These are phyloP conservation scores for Solanum hybrid DNA, from an alignment of 305 asterid genomes.

Conservation along the genomic window DNA sequence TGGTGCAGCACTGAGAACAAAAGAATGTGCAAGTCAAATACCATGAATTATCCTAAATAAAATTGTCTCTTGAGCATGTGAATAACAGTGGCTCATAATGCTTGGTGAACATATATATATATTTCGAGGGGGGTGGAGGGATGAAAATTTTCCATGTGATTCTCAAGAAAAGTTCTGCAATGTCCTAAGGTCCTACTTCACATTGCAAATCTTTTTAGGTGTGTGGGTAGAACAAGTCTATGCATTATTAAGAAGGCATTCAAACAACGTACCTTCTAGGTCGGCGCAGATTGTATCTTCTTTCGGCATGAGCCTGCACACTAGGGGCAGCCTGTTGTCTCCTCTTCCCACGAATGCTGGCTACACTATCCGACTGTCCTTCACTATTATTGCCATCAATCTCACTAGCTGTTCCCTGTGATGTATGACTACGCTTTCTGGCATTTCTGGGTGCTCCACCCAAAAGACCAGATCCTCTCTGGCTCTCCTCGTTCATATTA, in stretches of 20 bases:
- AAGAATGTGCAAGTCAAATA: slow-evolving; percentile 4
- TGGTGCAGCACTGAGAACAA: slow-evolving; percentile 45
- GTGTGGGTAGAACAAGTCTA: not conserved
- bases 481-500: slow-evolving; percentile 42
- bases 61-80: not conserved
- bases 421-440: slow-evolving; percentile 57
- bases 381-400: slow-evolving; percentile 36
- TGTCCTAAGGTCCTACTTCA: not conserved
- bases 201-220: not conserved
- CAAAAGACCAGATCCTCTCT: slow-evolving; percentile 41
- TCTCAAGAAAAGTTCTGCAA: not conserved
- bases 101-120: not conserved
- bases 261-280: slow-evolving; percentile 46
- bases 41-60: not conserved
- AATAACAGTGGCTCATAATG: not conserved
- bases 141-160: not conserved
- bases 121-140: not conserved
- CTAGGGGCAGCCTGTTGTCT: slow-evolving; percentile 48
- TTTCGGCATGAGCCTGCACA: slow-evolving; percentile 46
- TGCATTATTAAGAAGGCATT: not conserved
- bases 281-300: slow-evolving; percentile 84
- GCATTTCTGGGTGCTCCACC: slow-evolving; percentile 25
- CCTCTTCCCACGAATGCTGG: slow-evolving; percentile 59
- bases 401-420: slow-evolving; percentile 58
- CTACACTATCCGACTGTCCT: slow-evolving; percentile 60